Evolutionary conservation across 306 rosid genomes (phyloP).

Genomic region (Rosa chinensis): DNA sequence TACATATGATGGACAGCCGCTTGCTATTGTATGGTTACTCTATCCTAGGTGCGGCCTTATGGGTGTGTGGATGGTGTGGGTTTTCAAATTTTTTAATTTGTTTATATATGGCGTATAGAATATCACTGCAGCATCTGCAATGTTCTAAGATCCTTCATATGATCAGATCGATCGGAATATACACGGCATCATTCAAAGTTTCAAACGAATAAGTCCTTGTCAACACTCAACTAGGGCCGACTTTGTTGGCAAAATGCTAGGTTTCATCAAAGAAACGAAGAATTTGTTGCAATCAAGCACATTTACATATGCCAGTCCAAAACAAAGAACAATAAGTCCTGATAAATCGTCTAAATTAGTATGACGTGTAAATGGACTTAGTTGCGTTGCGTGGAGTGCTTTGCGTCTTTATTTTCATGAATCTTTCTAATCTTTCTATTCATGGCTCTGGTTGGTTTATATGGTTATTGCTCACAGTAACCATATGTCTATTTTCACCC

Average conservation of each 20-base stretch:
- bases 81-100: too few relatives aligned
- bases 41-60: too few relatives aligned
- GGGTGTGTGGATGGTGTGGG: too few relatives aligned
- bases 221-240: background rate
- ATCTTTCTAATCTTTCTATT: too few relatives aligned
- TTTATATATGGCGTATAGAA: too few relatives aligned
- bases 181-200: background rate
- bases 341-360: background rate
- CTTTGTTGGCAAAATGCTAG: background rate
- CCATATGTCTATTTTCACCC: too few relatives aligned
- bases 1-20: too few relatives aligned
- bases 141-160: background rate
- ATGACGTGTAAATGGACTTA: background rate
- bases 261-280: background rate
- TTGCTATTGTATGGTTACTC: too few relatives aligned
- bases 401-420: too few relatives aligned
- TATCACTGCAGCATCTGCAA: background rate
- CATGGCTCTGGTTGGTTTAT: too few relatives aligned
- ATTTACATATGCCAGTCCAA: background rate
- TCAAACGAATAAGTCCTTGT: background rate
- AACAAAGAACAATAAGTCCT: background rate
- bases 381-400: background rate
- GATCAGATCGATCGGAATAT: background rate
- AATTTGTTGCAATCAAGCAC: background rate
- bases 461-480: too few relatives aligned